Evolutionary conservation across 2,329 filamentous ascomycete genomes (phyloP).

Genomic region (Aspergillus tamarii): DNA sequence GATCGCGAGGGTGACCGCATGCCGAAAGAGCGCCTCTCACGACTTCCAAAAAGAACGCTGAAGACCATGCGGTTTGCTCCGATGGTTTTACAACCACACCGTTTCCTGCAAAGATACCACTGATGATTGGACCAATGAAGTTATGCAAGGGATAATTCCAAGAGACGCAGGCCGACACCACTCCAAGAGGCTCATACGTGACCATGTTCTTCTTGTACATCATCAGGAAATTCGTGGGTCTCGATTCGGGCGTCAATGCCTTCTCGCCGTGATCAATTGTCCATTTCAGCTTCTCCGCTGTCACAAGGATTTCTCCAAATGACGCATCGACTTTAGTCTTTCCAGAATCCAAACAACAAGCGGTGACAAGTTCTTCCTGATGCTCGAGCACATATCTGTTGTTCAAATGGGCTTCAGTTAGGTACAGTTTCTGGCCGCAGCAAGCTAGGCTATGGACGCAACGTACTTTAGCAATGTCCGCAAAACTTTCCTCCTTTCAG

Average conservation of each 20-base stretch:
- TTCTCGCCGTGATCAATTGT: slow-evolving; percentile 87
- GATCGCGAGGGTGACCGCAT: slow-evolving; percentile 78
- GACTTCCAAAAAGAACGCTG: slow-evolving; percentile 77
- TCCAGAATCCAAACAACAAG: slow-evolving; percentile 88
- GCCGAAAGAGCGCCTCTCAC: slow-evolving; percentile 76
- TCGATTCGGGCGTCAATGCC: slow-evolving; percentile 69
- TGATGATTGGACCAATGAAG: slow-evolving; percentile 86
- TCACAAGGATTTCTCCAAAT: slow-evolving; percentile 92
- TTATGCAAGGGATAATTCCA: slow-evolving; percentile 99
- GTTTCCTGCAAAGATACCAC: slow-evolving; percentile 87
- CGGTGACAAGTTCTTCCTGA: slow-evolving; percentile 81
- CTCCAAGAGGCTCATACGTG: slow-evolving; percentile 86
- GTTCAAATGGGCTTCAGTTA: background rate
- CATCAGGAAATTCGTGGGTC: slow-evolving; percentile 92
- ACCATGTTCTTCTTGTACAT: slow-evolving; percentile 93
- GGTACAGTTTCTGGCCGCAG: background rate
- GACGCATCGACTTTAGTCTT: slow-evolving; percentile 96
- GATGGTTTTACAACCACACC: slow-evolving; percentile 91
- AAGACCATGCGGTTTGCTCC: slow-evolving; percentile 94
- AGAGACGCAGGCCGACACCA: slow-evolving; percentile 88
- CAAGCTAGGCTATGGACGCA: background rate
- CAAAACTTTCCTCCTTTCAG: slow-evolving; percentile 76
- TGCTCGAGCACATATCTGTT: slow-evolving; percentile 77
- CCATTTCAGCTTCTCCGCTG: slow-evolving; percentile 92
- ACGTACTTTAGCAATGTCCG: slow-evolving; percentile 71